Conservation (phyloP, 129 eudicot species). For the Saposhnikovia divaricata region DNA sequence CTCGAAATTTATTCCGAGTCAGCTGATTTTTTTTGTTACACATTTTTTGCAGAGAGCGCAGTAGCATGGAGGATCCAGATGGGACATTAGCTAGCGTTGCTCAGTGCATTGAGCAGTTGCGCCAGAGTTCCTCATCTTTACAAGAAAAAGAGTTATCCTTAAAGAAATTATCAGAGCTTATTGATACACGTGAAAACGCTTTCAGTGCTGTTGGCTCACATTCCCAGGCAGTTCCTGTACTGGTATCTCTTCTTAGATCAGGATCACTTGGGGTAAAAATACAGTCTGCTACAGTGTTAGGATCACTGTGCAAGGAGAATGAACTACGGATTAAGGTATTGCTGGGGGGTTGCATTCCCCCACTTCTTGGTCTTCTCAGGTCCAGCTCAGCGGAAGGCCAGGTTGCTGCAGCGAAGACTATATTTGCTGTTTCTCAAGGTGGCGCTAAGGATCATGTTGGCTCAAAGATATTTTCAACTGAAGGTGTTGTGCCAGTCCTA, state of each 20-base stretch:
- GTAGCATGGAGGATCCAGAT: slow-evolving; percentile 97
- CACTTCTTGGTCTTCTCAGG: slow-evolving; percentile 86
- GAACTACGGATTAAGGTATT: slow-evolving; percentile 89
- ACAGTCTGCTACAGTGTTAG: slow-evolving; percentile 90
- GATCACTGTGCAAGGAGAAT: slow-evolving; percentile 93
- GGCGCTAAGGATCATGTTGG: slow-evolving; percentile 95
- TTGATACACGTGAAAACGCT: slow-evolving; percentile 86
- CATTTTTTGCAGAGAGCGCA: slow-evolving; percentile 63
- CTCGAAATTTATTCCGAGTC: not conserved
- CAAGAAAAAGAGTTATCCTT: slow-evolving; percentile 83
- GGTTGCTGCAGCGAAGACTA: slow-evolving; percentile 88
- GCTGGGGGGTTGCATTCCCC: slow-evolving; percentile 98
- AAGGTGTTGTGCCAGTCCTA: slow-evolving; percentile 94
- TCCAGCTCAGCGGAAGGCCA: slow-evolving; percentile 89
- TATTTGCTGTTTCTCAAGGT: slow-evolving; percentile 96
- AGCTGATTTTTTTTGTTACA: not conserved
- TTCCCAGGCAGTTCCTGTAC: slow-evolving; percentile 99
- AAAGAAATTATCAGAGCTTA: slow-evolving; percentile 71
- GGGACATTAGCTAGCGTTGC: slow-evolving; percentile 99
- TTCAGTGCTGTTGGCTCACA: slow-evolving; percentile 99
- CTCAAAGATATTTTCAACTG: slow-evolving; percentile 96
- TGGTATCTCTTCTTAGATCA: slow-evolving; percentile 90
- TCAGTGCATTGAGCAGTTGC: slow-evolving; percentile 92
- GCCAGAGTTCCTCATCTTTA: slow-evolving; percentile 72
- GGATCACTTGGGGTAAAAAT: slow-evolving; percentile 88